phyloP scores from a whole-genome alignment of 768 basidiomycete species.

The Lentinula aciculospora region DNA sequence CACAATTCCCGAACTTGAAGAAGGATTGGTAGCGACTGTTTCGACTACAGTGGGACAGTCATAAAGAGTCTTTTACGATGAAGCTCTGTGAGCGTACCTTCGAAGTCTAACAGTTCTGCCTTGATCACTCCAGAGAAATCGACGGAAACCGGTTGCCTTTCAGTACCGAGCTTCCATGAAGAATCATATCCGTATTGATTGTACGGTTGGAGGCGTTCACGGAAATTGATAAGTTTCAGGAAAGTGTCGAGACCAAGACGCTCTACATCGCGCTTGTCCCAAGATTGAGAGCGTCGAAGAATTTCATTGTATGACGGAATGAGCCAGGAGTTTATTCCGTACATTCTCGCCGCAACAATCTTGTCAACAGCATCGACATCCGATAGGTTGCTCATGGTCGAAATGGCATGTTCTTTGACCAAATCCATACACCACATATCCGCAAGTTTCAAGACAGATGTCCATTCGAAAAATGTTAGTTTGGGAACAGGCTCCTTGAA shows the following conservation, averaged over 20 bases:
- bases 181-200: background rate
- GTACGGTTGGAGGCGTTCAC: background rate
- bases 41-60: too few relatives aligned
- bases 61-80: too few relatives aligned
- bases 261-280: too few relatives aligned
- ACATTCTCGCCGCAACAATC: background rate
- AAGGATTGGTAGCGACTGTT: too few relatives aligned
- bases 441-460: conserved; percentile 1
- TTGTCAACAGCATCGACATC: background rate
- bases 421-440: conserved; percentile 1
- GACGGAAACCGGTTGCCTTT: background rate
- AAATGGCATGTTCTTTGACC: background rate
- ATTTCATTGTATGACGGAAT: background rate
- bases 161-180: background rate
- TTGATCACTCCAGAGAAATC: background rate
- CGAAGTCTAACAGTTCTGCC: background rate
- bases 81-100: background rate
- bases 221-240: background rate
- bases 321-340: background rate
- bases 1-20: too few relatives aligned
- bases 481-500: background rate
- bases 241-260: background rate
- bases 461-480: background rate
- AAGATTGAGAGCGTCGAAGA: background rate
- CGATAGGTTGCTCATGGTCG: background rate